Base-by-base conservation (phyloP, 1,284 basidiomycete species). In the Rhodotorula sp. region DNA sequence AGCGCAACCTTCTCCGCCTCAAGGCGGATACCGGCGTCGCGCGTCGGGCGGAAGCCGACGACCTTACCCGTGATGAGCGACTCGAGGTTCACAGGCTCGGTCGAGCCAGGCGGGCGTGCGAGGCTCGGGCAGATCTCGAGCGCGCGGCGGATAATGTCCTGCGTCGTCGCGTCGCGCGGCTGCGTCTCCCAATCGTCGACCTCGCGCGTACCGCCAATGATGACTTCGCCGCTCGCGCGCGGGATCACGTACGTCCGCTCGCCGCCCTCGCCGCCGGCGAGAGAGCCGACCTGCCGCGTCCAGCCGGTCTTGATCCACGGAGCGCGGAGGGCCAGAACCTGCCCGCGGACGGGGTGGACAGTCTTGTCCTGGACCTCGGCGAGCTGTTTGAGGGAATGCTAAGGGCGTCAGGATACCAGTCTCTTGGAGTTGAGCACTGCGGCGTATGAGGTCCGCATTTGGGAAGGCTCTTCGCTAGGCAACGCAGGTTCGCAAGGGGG, bases 161-260 rank as follows among this genome's bases (percentile, higher is more conserved):
- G 49, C 9, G 68, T 70, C 5, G 80, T 81, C 41, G 77, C 78
- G 19, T 68, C 62, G 21, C 80, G 63, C 0, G 80, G 78, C 54
- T n/a, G 5, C 10, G 78, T 77, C 25, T 78, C 60, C 81, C 81
- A 82, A 71, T 81, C 80, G 49, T 77, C 74, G 16, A 73, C 64
- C 56, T 81, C 81, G 45, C 81, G 72, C 17, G 82, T 82, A 1
- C 82, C 82, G 49, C 82, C 82, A 21, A 82, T 67, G 17, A 82
- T 80, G 16, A 82, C 80, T 54, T 81, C 80, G 9, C 82, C 82
- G 16, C 78, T 77, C 3, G 77, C 72, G 50, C 81, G 64, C 1
- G 82, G 82, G 25, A 82, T 82, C 9, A 82, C 77, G 74, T 82
- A 82, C 0, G 81, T 82, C 50, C 82, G 71, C 60, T 79, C 71